Conservation (phyloP, 345 rosid species). For the Syzygium oleosum region DNA sequence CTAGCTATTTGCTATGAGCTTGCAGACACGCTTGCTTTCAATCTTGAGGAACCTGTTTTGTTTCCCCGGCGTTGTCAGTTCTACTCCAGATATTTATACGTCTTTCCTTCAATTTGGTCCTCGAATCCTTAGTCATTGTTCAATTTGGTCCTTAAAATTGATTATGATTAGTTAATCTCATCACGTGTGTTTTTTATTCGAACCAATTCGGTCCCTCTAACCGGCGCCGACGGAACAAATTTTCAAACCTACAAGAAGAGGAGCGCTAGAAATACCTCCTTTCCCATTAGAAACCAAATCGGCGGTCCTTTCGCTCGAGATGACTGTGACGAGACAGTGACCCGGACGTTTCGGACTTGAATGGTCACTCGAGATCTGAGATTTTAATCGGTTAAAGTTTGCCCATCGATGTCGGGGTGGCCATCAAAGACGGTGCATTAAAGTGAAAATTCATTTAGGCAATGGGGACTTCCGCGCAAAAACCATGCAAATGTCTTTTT, state of each 20-base stretch:
- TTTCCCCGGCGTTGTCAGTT: neutral
- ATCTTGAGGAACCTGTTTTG: neutral
- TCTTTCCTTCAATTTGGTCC: neutral
- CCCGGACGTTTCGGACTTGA: neutral
- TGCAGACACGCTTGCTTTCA: neutral
- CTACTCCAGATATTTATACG: neutral
- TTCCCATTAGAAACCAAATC: neutral
- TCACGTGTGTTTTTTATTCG: neutral
- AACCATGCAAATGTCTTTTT: rapidly evolving
- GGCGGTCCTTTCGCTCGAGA: neutral
- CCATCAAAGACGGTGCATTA: neutral
- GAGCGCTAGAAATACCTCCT: neutral
- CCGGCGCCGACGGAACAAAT: neutral
- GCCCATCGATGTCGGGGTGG: neutral
- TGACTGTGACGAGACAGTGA: rapidly evolving
- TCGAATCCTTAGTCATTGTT: neutral
- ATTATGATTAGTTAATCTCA: neutral
- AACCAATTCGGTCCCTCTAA: neutral
- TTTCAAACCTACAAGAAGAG: neutral
- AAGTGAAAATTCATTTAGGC: neutral
- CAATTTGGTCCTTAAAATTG: neutral
- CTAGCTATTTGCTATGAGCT: neutral
- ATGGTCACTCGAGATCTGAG: neutral
- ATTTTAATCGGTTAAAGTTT: neutral
- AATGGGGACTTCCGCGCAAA: neutral